Evolutionary conservation across 108 stramenopile genomes (phyloP), one percentile per base, ranked within the genome.

Genomic region (Asterionellopsis glacialis): DNA sequence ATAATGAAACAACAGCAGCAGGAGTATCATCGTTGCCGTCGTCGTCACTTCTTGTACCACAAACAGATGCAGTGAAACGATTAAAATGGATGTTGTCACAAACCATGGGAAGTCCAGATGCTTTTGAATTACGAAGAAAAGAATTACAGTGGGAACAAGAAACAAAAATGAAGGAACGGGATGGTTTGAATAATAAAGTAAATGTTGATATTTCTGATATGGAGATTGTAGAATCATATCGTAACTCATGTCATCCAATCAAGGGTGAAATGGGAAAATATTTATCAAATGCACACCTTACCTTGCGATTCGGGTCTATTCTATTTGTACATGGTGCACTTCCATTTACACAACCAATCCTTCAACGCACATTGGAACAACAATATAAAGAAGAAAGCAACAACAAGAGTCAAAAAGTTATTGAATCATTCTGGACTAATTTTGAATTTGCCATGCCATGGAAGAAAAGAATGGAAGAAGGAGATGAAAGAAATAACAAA

Each of bases 51-150:
- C n/a, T 24, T 55, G 41, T 57, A 11, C 57, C 61, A 33, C 68
- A 67, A 38, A 50, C 45, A 18, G 74, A 54, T 69, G 59, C 79
- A 11, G 69, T 67, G 14, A 68, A 86, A 68, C 67, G 90, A 67
- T 52, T 91, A 52, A 57, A 84, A 57, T 91, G 83, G 83, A 88
- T 91, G 53, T 55, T 91, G 53, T 39, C 59, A 19, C 55, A 74
- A n/a, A 91, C 90, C 27, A 91, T 91, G 90, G 90, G 90, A 52
- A 75, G 78, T 59, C 79, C 83, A 1, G 59, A 85, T 76, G 90
- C 90, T 50, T 88, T 88, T 79, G 85, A 86, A 61, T 64, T 80
- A 40, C 72, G 90, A 48, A 57, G 76, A 52, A 41, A 61, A 19
- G 90, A 91, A 65, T 65, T 91, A 50, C 50, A 56, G 26, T 69